Evolutionary conservation across 495 filamentous ascomycete genomes (phyloP).

Genomic region (Lepraria neglecta): DNA sequence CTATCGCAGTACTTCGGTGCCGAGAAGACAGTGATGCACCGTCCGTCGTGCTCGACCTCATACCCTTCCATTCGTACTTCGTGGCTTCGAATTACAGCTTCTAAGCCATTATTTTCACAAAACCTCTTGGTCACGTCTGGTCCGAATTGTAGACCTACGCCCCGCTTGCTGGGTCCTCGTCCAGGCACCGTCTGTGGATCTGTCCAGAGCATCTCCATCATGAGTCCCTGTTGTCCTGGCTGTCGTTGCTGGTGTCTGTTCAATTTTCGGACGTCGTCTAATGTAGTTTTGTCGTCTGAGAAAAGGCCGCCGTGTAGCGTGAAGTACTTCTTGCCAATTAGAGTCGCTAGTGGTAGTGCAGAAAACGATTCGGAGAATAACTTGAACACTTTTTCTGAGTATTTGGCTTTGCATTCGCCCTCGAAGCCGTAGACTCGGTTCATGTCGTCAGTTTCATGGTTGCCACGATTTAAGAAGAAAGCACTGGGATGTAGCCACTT

Average conservation of each 20-base stretch:
- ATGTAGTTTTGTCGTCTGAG: constrained; percentile 86
- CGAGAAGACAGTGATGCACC: constrained; percentile 98
- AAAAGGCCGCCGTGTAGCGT: constrained; percentile 95
- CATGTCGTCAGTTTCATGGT: constrained; percentile 99
- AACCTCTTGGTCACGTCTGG: constrained; percentile 96
- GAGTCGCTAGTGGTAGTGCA: constrained; percentile 82
- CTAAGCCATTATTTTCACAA: constrained; percentile 90
- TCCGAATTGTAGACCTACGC: constrained; percentile 93
- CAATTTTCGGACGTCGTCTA: constrained; percentile 90
- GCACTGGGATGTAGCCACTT: constrained; percentile 85
- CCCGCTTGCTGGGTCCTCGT: constrained; percentile 90
- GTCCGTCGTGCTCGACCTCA: constrained; percentile 93
- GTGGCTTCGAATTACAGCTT: constrained; percentile 92
- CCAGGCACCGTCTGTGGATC: constrained; percentile 84
- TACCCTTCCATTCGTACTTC: constrained; percentile 98
- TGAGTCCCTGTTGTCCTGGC: constrained; percentile 89
- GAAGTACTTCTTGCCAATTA: constrained; percentile 87
- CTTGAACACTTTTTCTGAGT: constrained; percentile 92
- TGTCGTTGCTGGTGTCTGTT: constrained; percentile 89
- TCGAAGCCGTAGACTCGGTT: constrained; percentile 98
- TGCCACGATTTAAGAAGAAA: constrained; percentile 96
- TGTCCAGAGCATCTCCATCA: constrained; percentile 99
- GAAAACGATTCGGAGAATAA: constrained; percentile 98
- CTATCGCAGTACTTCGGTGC: constrained; percentile 96
- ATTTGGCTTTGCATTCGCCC: constrained; percentile 96